Evolutionary conservation across 2,329 filamentous ascomycete species (phyloP).

Genomic region (Paecilomyces sp.): DNA sequence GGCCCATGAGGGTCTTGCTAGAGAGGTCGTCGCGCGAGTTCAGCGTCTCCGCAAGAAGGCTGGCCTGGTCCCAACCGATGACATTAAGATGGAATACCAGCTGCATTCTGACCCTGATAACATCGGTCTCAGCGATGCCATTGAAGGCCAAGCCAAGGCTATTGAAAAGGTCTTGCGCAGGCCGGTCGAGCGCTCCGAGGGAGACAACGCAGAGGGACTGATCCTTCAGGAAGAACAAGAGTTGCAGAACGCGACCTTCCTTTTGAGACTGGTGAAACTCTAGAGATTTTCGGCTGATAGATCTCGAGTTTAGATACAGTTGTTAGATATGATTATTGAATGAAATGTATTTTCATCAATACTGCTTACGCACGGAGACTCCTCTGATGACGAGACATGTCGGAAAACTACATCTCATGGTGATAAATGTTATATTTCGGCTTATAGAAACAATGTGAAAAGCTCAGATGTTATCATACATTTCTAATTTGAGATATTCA

Average conservation of each 20-base stretch:
- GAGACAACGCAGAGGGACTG: slow-evolving; percentile 47
- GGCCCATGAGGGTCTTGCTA: slow-evolving; percentile 77
- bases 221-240: slow-evolving; percentile 81
- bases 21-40: slow-evolving; percentile 89
- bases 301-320: neutral
- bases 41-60: slow-evolving; percentile 93
- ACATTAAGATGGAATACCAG: slow-evolving; percentile 89
- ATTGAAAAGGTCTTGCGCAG: slow-evolving; percentile 74
- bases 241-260: slow-evolving; percentile 72
- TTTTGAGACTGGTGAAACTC: slow-evolving; percentile 68
- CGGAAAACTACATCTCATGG: slow-evolving; percentile 3
- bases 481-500: no score
- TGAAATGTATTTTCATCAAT: neutral
- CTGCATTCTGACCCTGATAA: slow-evolving; percentile 72
- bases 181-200: slow-evolving; percentile 63
- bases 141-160: slow-evolving; percentile 57
- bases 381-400: neutral
- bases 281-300: slow-evolving; percentile 32
- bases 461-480: no score
- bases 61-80: slow-evolving; percentile 81
- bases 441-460: no score
- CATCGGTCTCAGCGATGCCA: slow-evolving; percentile 63
- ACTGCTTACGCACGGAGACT: neutral
- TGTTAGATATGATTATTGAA: neutral
- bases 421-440: neutral